Evolutionary conservation across 1,284 basidiomycete species (phyloP).

Genomic region (Acaromyces ingoldii): DNA sequence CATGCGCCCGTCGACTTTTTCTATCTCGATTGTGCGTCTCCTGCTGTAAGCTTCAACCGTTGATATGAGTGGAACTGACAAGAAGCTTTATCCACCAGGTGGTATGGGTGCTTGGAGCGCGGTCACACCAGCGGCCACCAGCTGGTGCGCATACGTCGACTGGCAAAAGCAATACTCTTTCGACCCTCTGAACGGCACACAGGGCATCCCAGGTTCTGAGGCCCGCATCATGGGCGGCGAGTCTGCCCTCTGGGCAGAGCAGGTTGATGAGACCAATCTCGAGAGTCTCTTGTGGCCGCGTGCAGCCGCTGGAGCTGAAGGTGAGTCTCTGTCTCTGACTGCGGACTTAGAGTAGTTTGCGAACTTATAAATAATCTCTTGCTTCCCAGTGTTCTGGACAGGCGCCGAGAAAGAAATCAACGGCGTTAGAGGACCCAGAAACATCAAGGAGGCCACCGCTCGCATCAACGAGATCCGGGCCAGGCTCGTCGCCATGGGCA

Average conservation of each 20-base stretch:
- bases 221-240: constrained; percentile 65
- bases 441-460: constrained; percentile 63
- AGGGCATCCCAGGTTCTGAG: constrained; percentile 49
- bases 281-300: constrained; percentile 71
- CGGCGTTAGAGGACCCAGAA: constrained; percentile 52
- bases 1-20: constrained; percentile 63
- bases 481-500: constrained; percentile 65
- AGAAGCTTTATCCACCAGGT: too few relatives aligned
- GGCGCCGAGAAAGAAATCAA: constrained; percentile 54
- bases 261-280: constrained; percentile 66
- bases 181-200: constrained; percentile 57
- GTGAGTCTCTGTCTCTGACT: not conserved
- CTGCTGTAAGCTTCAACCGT: too few relatives aligned
- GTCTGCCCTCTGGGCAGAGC: constrained; percentile 73
- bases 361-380: not conserved
- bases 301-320: constrained; percentile 69
- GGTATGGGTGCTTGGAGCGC: too few relatives aligned
- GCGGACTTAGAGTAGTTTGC: not conserved
- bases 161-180: constrained; percentile 63
- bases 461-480: constrained; percentile 67
- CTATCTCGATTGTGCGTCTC: constrained; percentile 65
- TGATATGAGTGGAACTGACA: too few relatives aligned
- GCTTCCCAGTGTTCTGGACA: constrained; percentile 65
- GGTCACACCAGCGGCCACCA: too few relatives aligned
- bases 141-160: constrained; percentile 55